These are phyloP conservation scores for Porphyrellus cyaneotinctus DNA, from an alignment of 768 basidiomycete species.

Conservation along the genomic window DNA sequence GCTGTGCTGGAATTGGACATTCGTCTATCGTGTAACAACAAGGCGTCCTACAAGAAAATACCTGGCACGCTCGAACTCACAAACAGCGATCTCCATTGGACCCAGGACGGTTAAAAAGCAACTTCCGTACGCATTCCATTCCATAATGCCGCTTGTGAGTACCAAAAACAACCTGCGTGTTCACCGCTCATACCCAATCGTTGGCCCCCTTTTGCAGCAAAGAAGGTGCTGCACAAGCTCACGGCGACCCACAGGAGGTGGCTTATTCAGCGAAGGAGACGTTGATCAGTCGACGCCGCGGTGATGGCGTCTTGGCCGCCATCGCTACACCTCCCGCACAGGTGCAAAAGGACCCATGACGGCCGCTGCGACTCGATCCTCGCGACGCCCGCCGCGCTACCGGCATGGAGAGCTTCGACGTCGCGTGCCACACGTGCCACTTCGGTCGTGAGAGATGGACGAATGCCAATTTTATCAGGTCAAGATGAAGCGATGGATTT, in stretches of 20 bases:
- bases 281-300: constrained; percentile 75
- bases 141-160: constrained; percentile 56
- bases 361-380: constrained; percentile 12
- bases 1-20: neutral
- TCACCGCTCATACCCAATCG: neutral
- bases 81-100: constrained; percentile 72
- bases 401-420: constrained; percentile 42
- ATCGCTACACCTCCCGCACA: constrained; percentile 17
- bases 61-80: constrained; percentile 74
- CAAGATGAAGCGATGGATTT: constrained; percentile 65
- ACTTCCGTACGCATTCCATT: constrained; percentile 62
- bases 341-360: constrained; percentile 25
- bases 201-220: constrained; percentile 77
- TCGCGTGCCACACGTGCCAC: constrained; percentile 65
- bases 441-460: constrained; percentile 54
- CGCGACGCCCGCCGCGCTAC: constrained; percentile 29
- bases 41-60: constrained; percentile 82
- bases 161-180: constrained; percentile 25
- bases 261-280: constrained; percentile 72
- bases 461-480: constrained; percentile 52
- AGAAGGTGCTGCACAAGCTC: constrained; percentile 73
- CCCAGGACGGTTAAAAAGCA: constrained; percentile 62
- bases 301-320: constrained; percentile 21
- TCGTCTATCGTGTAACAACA: constrained; percentile 43
- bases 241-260: constrained; percentile 53